phyloP scores from a whole-genome alignment of 108 stramenopile species.

The Skeletonema menzelii region DNA sequence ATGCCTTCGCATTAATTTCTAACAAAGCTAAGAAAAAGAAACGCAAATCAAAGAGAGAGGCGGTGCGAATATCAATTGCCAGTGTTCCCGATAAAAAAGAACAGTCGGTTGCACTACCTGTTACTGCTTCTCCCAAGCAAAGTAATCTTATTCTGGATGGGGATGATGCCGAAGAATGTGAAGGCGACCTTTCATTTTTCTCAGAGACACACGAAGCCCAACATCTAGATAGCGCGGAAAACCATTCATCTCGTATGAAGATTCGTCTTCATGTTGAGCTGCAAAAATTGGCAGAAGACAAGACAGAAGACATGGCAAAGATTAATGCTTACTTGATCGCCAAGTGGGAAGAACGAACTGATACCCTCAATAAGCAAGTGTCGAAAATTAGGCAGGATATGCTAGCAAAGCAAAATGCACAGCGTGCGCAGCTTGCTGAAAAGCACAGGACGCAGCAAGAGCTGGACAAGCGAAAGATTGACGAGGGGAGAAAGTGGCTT shows the following conservation, averaged over 20 bases:
- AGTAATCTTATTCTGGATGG: background rate
- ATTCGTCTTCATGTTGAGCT: conserved; percentile 31
- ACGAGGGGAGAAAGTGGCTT: conserved; percentile 52
- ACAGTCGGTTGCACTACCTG: background rate
- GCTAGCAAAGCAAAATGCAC: conserved; percentile 24
- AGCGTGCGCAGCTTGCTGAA: conserved; percentile 25
- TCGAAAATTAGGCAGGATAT: conserved; percentile 45
- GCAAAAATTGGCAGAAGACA: conserved; percentile 34
- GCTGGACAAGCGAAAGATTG: conserved; percentile 54
- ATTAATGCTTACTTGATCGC: conserved; percentile 19
- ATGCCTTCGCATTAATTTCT: background rate
- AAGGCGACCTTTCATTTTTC: conserved; percentile 49
- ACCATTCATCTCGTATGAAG: conserved; percentile 5
- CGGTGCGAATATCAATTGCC: background rate
- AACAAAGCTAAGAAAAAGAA: background rate
- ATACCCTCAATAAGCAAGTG: conserved; percentile 32
- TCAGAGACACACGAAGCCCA: conserved; percentile 69
- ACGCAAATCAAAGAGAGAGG: background rate
- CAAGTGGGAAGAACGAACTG: conserved; percentile 30
- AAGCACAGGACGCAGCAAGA: conserved; percentile 53
- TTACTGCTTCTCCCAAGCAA: background rate
- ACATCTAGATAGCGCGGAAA: conserved; percentile 36
- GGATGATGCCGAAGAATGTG: background rate
- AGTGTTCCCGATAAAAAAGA: background rate
- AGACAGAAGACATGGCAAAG: conserved; percentile 33